These are phyloP conservation scores for Lachnellula suecica DNA, from an alignment of 2,329 filamentous ascomycete species.

Conservation along the genomic window DNA sequence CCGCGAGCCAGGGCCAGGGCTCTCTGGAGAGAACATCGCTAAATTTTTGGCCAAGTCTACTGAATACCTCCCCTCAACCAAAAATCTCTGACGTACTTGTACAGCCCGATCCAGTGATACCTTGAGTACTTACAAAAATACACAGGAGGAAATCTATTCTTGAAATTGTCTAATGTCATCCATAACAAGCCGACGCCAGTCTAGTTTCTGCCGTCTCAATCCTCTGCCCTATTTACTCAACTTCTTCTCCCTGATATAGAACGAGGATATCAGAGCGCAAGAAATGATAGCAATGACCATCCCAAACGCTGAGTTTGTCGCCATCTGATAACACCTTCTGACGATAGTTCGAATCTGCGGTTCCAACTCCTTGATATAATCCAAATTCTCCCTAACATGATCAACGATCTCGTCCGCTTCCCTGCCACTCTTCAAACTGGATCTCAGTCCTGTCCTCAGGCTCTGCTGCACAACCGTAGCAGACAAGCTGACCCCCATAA, in stretches of 20 bases:
- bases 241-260: slow-evolving; percentile 58
- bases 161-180: too few relatives aligned
- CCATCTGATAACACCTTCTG: slow-evolving; percentile 61
- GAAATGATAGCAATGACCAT: slow-evolving; percentile 38
- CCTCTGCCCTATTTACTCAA: slow-evolving; percentile 33
- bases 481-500: slow-evolving; percentile 61
- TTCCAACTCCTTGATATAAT: slow-evolving; percentile 65
- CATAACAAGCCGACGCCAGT: too few relatives aligned
- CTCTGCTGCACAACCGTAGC: slow-evolving; percentile 71
- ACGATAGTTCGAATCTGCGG: slow-evolving; percentile 60
- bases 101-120: too few relatives aligned
- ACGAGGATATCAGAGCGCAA: slow-evolving; percentile 39
- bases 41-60: too few relatives aligned
- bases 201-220: neutral
- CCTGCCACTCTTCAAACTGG: slow-evolving; percentile 52
- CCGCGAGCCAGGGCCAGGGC: too few relatives aligned
- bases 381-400: slow-evolving; percentile 67
- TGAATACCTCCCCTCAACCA: too few relatives aligned
- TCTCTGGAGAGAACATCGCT: too few relatives aligned
- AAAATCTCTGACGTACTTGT: too few relatives aligned
- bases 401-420: slow-evolving; percentile 66
- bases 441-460: slow-evolving; percentile 55
- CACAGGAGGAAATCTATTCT: too few relatives aligned
- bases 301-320: slow-evolving; percentile 40
- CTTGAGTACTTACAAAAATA: too few relatives aligned